phyloP scores from a whole-genome alignment of 139 green algal genomes.

The Nannochloris sp. region DNA sequence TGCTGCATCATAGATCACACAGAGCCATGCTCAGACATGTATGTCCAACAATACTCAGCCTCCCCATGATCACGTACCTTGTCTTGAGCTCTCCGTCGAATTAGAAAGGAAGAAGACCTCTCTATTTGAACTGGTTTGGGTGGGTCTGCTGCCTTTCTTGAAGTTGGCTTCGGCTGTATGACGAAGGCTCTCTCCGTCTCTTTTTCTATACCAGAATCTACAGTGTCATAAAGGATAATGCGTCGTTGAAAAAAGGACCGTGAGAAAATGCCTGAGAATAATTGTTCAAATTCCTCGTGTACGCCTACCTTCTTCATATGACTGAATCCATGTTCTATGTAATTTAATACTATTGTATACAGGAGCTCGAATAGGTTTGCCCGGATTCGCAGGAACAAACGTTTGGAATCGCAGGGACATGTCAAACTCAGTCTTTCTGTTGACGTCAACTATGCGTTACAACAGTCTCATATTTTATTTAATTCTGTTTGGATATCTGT shows the following conservation, averaged over 20 bases:
- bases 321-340: too few species aligned
- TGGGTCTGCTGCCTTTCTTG: constrained; percentile 9
- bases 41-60: neutral
- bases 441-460: neutral
- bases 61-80: neutral
- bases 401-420: constrained; percentile 5
- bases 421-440: constrained; percentile 6
- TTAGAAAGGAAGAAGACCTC: neutral
- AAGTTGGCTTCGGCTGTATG: constrained; percentile 4
- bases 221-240: too few species aligned
- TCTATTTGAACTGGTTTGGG: constrained; percentile 13
- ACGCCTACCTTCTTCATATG: too few species aligned
- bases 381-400: too few species aligned
- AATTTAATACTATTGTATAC: too few species aligned
- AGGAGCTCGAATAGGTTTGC: too few species aligned
- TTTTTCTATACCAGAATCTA: neutral
- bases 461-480: neutral
- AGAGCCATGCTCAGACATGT: neutral
- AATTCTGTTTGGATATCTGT: constrained; percentile 16
- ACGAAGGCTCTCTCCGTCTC: constrained; percentile 4
- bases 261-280: too few species aligned
- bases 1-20: neutral
- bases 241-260: too few species aligned
- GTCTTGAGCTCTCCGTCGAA: neutral
- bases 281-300: too few species aligned